A percentile compares a stretch with the other conserved stretches of the same genome.
Evolutionary conservation across 2,329 filamentous ascomycete species (phyloP).

Genomic region (Beauveria varroae): DNA sequence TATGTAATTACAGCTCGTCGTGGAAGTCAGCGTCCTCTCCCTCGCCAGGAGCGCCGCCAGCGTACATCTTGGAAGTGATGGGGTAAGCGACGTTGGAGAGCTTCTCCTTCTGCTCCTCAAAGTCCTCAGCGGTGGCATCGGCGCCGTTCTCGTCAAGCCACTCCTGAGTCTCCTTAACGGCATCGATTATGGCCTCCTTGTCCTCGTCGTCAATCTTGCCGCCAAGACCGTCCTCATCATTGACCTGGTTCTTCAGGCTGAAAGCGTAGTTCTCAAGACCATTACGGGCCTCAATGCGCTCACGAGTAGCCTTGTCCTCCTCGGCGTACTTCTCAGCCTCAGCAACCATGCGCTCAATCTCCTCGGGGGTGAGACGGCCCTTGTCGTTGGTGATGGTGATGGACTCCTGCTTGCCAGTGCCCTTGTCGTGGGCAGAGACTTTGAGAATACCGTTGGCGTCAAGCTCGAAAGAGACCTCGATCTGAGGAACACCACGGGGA

Average conservation of each 20-base stretch:
- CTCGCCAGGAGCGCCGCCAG: conserved; percentile 52
- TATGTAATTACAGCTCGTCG: conserved; percentile 67
- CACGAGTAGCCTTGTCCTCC: conserved; percentile 96
- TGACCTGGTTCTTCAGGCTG: conserved; percentile 98
- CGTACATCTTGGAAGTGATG: conserved; percentile 98
- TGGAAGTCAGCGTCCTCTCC: conserved; percentile 68
- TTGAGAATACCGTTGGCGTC: conserved; percentile 98
- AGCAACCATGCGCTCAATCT: conserved; percentile 98
- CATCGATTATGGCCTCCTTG: conserved; percentile 94
- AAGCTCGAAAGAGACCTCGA: conserved; percentile 95
- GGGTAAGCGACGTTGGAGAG: conserved; percentile 93
- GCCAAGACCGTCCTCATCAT: conserved; percentile 91
- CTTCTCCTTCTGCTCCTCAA: conserved; percentile 99
- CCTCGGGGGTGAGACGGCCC: conserved; percentile 89
- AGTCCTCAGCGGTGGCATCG: conserved; percentile 83
- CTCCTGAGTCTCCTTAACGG: conserved; percentile 92
- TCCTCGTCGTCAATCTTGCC: conserved; percentile 98
- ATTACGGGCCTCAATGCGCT: conserved; percentile 95
- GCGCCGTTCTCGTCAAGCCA: conserved; percentile 95
- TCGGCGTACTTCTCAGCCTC: conserved; percentile 99
- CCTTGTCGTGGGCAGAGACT: conserved; percentile 94
- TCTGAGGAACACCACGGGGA: conserved; percentile 93
- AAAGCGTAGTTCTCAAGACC: conserved; percentile 98
- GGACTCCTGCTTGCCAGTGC: conserved; percentile 91
- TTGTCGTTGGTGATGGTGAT: conserved; percentile 99